Conservation (phyloP, 345 rosid genomes). For the Eucalyptus guilfoylei region DNA sequence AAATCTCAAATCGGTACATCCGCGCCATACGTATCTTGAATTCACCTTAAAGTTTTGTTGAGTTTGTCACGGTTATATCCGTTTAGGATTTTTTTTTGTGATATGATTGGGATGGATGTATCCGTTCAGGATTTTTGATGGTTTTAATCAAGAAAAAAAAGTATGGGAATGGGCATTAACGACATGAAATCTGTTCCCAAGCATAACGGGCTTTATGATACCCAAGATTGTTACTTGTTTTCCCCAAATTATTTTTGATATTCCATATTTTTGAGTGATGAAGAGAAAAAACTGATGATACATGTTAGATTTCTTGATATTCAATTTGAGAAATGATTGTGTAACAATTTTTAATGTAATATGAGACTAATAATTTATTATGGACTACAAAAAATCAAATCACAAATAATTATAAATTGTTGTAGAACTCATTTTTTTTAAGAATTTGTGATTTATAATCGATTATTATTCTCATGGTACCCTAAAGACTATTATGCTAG, state of each 20-base stretch:
- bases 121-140: background rate
- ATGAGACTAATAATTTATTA: accelerated
- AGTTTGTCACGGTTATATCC: accelerated
- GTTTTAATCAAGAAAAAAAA: background rate
- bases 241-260: background rate
- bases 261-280: background rate
- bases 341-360: accelerated
- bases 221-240: background rate
- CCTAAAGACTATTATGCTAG: accelerated
- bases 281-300: background rate
- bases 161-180: background rate
- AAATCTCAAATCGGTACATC: background rate
- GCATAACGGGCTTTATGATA: background rate
- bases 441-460: too few species aligned
- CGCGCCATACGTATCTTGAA: background rate
- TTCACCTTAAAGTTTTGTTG: background rate
- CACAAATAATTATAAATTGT: too few species aligned
- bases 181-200: background rate
- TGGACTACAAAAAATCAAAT: too few species aligned
- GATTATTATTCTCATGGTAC: too few species aligned
- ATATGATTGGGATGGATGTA: background rate
- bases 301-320: too few species aligned
- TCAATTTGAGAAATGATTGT: too few species aligned
- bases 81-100: background rate
- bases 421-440: too few species aligned